Evolutionary conservation across 73 alveolate species (phyloP).

Genomic region (Diophrys sp.): DNA sequence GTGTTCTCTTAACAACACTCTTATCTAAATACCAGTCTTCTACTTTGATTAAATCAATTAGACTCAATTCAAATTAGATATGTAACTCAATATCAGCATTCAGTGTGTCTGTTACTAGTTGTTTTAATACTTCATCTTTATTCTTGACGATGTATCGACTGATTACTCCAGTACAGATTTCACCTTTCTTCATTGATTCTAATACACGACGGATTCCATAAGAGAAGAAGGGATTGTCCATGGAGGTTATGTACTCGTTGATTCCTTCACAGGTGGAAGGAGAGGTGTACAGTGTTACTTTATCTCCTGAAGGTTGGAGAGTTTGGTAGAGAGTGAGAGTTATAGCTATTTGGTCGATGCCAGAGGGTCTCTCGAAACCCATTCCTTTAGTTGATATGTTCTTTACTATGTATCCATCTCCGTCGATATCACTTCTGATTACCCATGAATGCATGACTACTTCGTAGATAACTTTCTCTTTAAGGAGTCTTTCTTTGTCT

Average conservation of each 20-base stretch:
- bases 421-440: slow-evolving; percentile 50
- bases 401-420: slow-evolving; percentile 51
- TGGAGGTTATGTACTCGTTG: neutral
- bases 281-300: no score
- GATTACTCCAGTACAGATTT: slow-evolving; percentile 16
- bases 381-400: slow-evolving; percentile 23
- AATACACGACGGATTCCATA: slow-evolving; percentile 24
- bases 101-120: no score
- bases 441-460: slow-evolving; percentile 53
- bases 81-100: slow-evolving; percentile 7
- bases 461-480: slow-evolving; percentile 34
- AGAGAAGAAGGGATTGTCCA: slow-evolving; percentile 2
- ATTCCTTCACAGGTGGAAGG: neutral
- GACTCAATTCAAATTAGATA: slow-evolving; percentile 15
- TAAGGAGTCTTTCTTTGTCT: slow-evolving; percentile 24
- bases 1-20: slow-evolving; percentile 22
- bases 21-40: slow-evolving; percentile 53
- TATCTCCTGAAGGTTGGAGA: slow-evolving; percentile 1
- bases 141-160: slow-evolving; percentile 14
- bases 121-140: slow-evolving; percentile 12
- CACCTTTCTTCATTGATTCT: slow-evolving; percentile 56
- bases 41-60: slow-evolving; percentile 31
- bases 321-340: slow-evolving; percentile 19
- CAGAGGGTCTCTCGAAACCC: slow-evolving; percentile 56
- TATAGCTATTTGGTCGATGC: slow-evolving; percentile 23